Evolutionary conservation across 331 rosid genomes (phyloP).

Genomic region (Ulmus americana): DNA sequence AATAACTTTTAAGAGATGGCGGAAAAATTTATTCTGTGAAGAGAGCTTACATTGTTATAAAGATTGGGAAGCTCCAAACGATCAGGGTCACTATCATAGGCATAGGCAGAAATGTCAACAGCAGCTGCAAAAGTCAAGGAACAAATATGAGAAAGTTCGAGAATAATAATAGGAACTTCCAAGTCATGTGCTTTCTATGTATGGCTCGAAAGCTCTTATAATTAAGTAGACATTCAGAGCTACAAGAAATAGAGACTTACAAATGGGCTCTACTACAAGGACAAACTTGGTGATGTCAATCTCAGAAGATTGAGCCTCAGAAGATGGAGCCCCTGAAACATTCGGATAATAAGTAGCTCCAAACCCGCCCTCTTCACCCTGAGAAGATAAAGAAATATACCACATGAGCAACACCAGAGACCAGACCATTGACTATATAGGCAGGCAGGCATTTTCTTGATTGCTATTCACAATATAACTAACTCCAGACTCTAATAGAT

Average conservation of each 20-base stretch:
- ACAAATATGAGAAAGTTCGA: not conserved
- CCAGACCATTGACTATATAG: not conserved
- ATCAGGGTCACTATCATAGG: constrained; percentile 52
- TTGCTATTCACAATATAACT: not conserved
- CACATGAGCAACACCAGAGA: constrained; percentile 3
- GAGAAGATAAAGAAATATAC: constrained; percentile 25
- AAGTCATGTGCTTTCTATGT: too few species aligned
- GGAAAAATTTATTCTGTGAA: not conserved
- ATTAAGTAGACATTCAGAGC: not conserved
- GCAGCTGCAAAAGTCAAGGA: constrained; percentile 44
- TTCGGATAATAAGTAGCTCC: constrained; percentile 36
- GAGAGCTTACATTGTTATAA: constrained; percentile 63
- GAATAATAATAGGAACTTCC: too few species aligned
- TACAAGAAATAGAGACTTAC: constrained; percentile 37
- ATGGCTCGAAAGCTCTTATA: too few species aligned
- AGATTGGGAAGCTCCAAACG: constrained; percentile 60
- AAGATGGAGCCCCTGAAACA: constrained; percentile 33
- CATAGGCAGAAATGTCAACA: constrained; percentile 54
- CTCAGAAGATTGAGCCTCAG: constrained; percentile 40
- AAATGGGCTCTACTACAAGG: constrained; percentile 53
- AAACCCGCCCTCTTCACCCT: constrained; percentile 45
- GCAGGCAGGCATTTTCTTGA: not conserved
- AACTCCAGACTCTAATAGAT: constrained; percentile 2
- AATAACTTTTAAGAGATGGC: not conserved
- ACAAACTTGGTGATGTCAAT: constrained; percentile 38